Evolutionary conservation across 2,329 filamentous ascomycete genomes (phyloP).

Genomic region (Fusarium foetens): DNA sequence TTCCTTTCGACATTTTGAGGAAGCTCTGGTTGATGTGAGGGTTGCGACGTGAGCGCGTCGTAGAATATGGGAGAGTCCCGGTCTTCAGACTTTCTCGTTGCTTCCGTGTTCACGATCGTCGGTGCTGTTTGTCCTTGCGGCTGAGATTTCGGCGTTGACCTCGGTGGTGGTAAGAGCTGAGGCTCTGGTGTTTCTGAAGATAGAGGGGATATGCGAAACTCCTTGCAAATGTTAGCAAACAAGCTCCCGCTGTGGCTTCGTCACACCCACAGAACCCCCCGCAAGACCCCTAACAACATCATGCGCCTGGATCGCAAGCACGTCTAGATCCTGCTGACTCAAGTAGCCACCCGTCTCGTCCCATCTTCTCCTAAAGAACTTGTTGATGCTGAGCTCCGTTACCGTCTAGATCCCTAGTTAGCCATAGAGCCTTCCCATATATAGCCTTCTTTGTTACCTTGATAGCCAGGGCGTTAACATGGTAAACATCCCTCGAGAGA

Average conservation of each 20-base stretch:
- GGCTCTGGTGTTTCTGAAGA: neutral
- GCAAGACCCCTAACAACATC: conserved; percentile 39
- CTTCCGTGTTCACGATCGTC: neutral
- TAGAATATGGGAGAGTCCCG: neutral
- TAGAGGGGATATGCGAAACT: conserved; percentile 2
- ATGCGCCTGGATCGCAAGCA: conserved; percentile 27
- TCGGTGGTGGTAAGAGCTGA: neutral
- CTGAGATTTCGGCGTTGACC: neutral
- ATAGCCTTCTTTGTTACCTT: conserved; percentile 40
- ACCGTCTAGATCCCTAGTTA: conserved; percentile 35
- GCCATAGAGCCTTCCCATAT: neutral
- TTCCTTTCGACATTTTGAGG: neutral
- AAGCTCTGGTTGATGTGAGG: neutral
- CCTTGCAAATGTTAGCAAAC: conserved; percentile 15
- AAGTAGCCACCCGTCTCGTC: conserved; percentile 39
- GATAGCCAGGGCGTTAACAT: conserved; percentile 44
- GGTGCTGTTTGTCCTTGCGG: neutral
- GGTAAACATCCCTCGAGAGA: conserved; percentile 41
- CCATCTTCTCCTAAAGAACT: conserved; percentile 39
- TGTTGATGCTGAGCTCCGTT: conserved; percentile 36
- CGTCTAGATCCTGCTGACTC: conserved; percentile 25
- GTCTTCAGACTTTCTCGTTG: neutral
- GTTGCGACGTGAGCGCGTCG: neutral
- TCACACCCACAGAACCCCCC: conserved; percentile 33
- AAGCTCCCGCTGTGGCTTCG: neutral